A percentile compares a stretch with the other conserved stretches of the same genome.
phyloP scores from a whole-genome alignment of 176 grass and related monocot species.

The Luzula sylvatica region DNA sequence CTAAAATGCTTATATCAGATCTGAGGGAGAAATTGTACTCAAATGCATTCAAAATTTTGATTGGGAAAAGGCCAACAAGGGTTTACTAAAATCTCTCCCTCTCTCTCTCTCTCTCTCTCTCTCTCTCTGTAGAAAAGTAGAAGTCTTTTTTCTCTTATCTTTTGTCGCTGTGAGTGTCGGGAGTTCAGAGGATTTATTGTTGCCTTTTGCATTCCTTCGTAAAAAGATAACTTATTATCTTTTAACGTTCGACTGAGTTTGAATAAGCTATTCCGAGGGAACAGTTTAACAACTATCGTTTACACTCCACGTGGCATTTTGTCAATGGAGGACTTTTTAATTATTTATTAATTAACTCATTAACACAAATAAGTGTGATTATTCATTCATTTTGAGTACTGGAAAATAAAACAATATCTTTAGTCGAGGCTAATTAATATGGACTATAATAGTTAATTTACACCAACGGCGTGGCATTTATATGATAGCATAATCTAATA shows the following conservation, averaged over 20 bases:
- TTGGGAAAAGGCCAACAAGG: not conserved
- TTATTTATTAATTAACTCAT: too few relatives aligned
- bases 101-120: not conserved
- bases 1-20: not conserved
- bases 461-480: too few relatives aligned
- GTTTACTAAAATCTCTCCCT: constrained; percentile 16
- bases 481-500: too few relatives aligned
- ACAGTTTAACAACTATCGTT: not conserved
- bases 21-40: not conserved
- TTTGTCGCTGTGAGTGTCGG: constrained; percentile 13
- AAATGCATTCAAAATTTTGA: constrained; percentile 2
- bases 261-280: not conserved
- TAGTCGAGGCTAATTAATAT: too few relatives aligned
- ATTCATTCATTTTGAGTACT: too few relatives aligned
- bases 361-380: too few relatives aligned
- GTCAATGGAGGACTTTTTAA: not conserved
- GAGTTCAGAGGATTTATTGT: constrained; percentile 3
- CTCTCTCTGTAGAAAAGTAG: constrained; percentile 1
- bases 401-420: too few relatives aligned
- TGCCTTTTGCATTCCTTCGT: not conserved
- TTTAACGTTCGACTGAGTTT: constrained; percentile 8
- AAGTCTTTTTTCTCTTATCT: constrained; percentile 3
- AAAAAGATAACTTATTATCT: not conserved
- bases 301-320: not conserved
- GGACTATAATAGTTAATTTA: too few relatives aligned